Percentiles rank a stretch among this genome's conserved stretches.
Evolutionary conservation across 768 basidiomycete species (phyloP).

Genomic region (Rhizopogon rudus): DNA sequence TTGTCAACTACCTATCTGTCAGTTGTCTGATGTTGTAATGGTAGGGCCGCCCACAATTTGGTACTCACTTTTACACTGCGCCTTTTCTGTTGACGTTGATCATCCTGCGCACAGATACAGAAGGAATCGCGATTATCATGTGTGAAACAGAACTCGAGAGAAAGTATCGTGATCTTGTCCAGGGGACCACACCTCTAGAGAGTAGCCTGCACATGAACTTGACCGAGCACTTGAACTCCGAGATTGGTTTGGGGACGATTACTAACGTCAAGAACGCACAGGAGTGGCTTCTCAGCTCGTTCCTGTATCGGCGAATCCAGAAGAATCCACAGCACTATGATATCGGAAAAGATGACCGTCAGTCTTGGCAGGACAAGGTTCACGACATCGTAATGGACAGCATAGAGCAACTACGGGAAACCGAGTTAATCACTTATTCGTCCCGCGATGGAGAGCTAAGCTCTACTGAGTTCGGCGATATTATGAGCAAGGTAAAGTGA

Average conservation of each 20-base stretch:
- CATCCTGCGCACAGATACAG: conserved; percentile 50
- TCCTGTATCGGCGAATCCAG: conserved; percentile 81
- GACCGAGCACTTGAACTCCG: conserved; percentile 89
- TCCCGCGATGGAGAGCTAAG: conserved; percentile 38
- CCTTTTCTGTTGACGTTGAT: not conserved
- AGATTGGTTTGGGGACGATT: conserved; percentile 86
- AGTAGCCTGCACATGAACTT: conserved; percentile 81
- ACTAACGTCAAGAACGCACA: conserved; percentile 63
- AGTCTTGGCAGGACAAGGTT: conserved; percentile 66
- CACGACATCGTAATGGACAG: conserved; percentile 72
- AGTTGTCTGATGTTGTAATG: not conserved
- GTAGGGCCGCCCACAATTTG: conserved; percentile 89
- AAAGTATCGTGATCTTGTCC: conserved; percentile 66
- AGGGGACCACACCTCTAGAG: conserved; percentile 76
- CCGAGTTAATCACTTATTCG: conserved; percentile 51
- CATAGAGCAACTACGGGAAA: conserved; percentile 53
- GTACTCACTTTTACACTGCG: conserved; percentile 29
- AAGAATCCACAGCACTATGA: conserved; percentile 80
- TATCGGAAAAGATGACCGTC: conserved; percentile 47
- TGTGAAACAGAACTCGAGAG: conserved; percentile 68
- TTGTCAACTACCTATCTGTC: not conserved
- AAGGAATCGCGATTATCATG: conserved; percentile 79
- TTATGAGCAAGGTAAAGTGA: conserved; percentile 72
- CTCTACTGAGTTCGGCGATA: conserved; percentile 76
- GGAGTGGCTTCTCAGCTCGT: conserved; percentile 80